Conservation (phyloP, 352 stramenopile species). For the Pythium aristosporum region DNA sequence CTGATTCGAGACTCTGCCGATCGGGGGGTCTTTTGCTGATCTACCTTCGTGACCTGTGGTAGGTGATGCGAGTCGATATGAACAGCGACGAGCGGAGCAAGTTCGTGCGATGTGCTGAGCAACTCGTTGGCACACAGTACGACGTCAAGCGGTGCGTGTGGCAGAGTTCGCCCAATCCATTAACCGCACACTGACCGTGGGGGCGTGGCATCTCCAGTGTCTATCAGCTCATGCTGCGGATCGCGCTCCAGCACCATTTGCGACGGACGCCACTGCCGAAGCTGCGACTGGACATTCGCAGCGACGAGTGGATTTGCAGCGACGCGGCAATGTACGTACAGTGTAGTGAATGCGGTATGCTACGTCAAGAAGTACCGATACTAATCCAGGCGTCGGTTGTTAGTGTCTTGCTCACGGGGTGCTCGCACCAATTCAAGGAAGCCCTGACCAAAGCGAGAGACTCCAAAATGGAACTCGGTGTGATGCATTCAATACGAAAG, state of each 20-base stretch:
- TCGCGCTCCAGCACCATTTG: slow-evolving; percentile 50
- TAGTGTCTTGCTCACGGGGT: slow-evolving; percentile 65
- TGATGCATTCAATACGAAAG: slow-evolving; percentile 9
- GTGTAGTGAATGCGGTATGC: background rate
- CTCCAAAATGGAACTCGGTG: slow-evolving; percentile 45
- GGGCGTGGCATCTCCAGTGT: slow-evolving; percentile 29
- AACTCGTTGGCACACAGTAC: slow-evolving; percentile 65
- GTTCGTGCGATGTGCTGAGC: slow-evolving; percentile 58
- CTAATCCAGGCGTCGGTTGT: background rate
- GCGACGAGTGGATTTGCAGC: slow-evolving; percentile 72
- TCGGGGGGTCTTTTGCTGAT: background rate
- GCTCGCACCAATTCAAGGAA: slow-evolving; percentile 48
- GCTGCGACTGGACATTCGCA: slow-evolving; percentile 50
- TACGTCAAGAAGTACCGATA: background rate
- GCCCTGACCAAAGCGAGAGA: slow-evolving; percentile 46
- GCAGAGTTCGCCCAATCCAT: background rate
- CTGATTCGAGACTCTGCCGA: background rate
- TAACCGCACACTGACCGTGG: background rate
- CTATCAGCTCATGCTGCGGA: slow-evolving; percentile 60
- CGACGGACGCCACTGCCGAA: slow-evolving; percentile 41
- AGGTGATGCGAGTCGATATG: slow-evolving; percentile 67
- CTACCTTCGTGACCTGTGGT: background rate
- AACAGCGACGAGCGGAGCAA: slow-evolving; percentile 37
- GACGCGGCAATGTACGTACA: slow-evolving; percentile 64
- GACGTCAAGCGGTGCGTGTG: slow-evolving; percentile 51